These are phyloP conservation scores for Neurospora sp. DNA, from an alignment of 495 filamentous ascomycete species.

Conservation along the genomic window DNA sequence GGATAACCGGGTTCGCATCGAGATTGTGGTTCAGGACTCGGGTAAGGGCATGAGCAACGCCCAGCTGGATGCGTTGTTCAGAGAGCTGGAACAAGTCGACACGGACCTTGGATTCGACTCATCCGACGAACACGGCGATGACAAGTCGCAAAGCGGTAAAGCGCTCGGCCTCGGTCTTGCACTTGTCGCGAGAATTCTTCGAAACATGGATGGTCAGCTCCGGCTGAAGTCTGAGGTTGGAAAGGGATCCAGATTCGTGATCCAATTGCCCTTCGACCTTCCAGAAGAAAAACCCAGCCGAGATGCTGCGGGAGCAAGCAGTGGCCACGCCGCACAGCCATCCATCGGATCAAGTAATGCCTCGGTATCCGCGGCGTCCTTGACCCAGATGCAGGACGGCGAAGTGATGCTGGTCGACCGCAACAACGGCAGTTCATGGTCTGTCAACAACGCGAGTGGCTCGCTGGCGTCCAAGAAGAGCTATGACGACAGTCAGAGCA, in stretches of 20 bases:
- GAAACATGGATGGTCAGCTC: slow-evolving; percentile 87
- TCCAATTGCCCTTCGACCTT: slow-evolving; percentile 59
- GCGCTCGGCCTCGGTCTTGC: slow-evolving; percentile 77
- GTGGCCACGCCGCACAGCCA: slow-evolving; percentile 1
- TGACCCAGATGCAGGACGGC: slow-evolving; percentile 21
- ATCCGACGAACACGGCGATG: slow-evolving; percentile 18
- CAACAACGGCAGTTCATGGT: slow-evolving; percentile 14
- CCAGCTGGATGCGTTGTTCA: slow-evolving; percentile 69
- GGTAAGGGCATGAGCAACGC: slow-evolving; percentile 66
- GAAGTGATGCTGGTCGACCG: slow-evolving; percentile 51
- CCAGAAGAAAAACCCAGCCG: slow-evolving; percentile 34
- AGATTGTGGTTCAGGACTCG: slow-evolving; percentile 69
- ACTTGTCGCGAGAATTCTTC: slow-evolving; percentile 70
- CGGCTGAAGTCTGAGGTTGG: slow-evolving; percentile 80
- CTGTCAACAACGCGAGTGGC: slow-evolving; percentile 4
- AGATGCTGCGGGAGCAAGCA: slow-evolving; percentile 8
- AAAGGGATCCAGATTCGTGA: slow-evolving; percentile 73
- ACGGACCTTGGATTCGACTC: slow-evolving; percentile 40
- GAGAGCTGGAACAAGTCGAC: slow-evolving; percentile 80
- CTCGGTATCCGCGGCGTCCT: slow-evolving; percentile 18
- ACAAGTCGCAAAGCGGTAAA: slow-evolving; percentile 20
- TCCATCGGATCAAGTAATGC: slow-evolving; percentile 5
- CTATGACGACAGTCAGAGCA: slow-evolving; percentile 36
- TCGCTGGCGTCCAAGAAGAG: slow-evolving; percentile 18
- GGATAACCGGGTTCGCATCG: slow-evolving; percentile 46